These are phyloP conservation scores for Botrytis hyacinthi DNA, from an alignment of 2,329 filamentous ascomycete genomes.

Conservation along the genomic window DNA sequence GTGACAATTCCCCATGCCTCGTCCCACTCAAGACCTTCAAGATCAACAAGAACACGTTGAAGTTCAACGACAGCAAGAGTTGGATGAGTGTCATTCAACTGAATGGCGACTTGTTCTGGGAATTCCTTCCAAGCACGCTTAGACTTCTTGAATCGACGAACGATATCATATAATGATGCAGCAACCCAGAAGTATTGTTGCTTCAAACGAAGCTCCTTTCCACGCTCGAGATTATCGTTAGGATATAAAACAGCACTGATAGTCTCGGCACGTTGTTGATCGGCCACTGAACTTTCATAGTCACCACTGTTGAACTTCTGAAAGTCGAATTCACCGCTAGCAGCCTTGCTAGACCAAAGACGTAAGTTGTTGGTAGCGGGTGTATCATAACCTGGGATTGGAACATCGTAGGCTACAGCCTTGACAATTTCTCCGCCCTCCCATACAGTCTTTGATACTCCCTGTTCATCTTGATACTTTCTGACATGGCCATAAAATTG, in stretches of 20 bases:
- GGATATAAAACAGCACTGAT: slow-evolving; percentile 97
- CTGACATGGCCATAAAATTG: slow-evolving; percentile 90
- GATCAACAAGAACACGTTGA: slow-evolving; percentile 85
- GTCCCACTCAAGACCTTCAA: slow-evolving; percentile 91
- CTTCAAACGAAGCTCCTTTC: slow-evolving; percentile 96
- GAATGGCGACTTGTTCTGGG: slow-evolving; percentile 91
- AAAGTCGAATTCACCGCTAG: slow-evolving; percentile 97
- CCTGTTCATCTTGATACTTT: slow-evolving; percentile 71
- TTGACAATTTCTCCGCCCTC: slow-evolving; percentile 90
- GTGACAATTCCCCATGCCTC: slow-evolving; percentile 82
- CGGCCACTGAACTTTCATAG: slow-evolving; percentile 93
- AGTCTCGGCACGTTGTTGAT: slow-evolving; percentile 97
- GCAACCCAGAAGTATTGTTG: slow-evolving; percentile 99
- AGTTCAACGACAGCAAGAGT: slow-evolving; percentile 95
- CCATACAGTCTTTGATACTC: slow-evolving; percentile 75
- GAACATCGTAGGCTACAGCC: slow-evolving; percentile 90
- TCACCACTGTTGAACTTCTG: slow-evolving; percentile 99
- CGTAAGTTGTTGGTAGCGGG: slow-evolving; percentile 93
- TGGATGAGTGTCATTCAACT: slow-evolving; percentile 97
- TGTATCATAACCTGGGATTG: slow-evolving; percentile 87
- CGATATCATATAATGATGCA: slow-evolving; percentile 92
- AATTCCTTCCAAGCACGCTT: slow-evolving; percentile 90
- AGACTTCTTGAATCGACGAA: slow-evolving; percentile 96
- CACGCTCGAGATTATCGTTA: slow-evolving; percentile 93
- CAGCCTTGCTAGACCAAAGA: slow-evolving; percentile 96